Evolutionary conservation across 164 flowering plant genomes (phyloP).

Genomic region (Dillenia suffruticosa): DNA sequence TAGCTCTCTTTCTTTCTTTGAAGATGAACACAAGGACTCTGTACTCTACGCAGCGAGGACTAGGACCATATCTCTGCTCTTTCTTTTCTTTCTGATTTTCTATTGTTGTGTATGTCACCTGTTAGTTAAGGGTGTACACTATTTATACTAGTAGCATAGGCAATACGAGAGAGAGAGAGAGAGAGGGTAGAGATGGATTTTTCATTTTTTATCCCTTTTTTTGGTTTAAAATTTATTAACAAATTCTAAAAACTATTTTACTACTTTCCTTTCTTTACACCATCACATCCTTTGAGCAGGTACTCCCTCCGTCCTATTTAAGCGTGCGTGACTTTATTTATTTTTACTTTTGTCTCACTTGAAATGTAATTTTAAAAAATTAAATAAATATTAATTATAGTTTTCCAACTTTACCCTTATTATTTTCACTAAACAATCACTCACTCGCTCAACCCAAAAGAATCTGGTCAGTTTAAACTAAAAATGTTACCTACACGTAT

Average conservation of each 20-base stretch:
- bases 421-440: too few relatives aligned
- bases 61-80: conserved; percentile 10
- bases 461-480: too few relatives aligned
- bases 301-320: too few relatives aligned
- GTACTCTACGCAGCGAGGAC: conserved; percentile 3
- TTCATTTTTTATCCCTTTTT: not conserved
- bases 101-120: not conserved
- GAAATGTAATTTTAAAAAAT: too few relatives aligned
- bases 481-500: too few relatives aligned
- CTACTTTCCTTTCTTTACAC: conserved; percentile 4
- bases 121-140: not conserved
- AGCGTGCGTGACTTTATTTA: too few relatives aligned
- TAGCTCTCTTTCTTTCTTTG: not conserved
- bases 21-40: not conserved
- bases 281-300: too few relatives aligned
- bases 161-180: conserved; percentile 11
- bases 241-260: conserved; percentile 11
- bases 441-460: too few relatives aligned
- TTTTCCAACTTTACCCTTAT: too few relatives aligned
- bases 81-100: conserved; percentile 4
- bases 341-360: too few relatives aligned
- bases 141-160: conserved; percentile 8
- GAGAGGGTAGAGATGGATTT: conserved; percentile 5
- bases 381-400: too few relatives aligned
- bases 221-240: too few relatives aligned